These are phyloP conservation scores for Solanum tarijense DNA, from an alignment of 257 asterid genomes.

Conservation along the genomic window DNA sequence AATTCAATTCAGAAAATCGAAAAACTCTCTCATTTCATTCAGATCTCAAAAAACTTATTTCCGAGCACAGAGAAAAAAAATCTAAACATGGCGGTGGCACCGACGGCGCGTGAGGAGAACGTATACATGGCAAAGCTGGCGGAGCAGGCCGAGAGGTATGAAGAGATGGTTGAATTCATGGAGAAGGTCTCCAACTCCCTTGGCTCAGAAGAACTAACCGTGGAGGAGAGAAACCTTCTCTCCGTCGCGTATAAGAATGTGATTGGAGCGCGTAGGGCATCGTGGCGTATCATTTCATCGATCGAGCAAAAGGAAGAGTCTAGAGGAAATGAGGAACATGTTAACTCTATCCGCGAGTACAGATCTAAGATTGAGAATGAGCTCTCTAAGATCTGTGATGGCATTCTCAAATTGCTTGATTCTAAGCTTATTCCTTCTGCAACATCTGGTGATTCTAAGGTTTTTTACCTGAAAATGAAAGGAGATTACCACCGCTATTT, in stretches of 20 bases:
- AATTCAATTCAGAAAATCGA: not conserved
- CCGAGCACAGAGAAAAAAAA: not conserved
- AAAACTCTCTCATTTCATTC: not conserved
- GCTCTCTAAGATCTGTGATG: slow-evolving; percentile 56
- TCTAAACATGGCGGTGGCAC: slow-evolving; percentile 17
- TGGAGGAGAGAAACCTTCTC: slow-evolving; percentile 63
- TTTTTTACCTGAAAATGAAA: slow-evolving; percentile 75
- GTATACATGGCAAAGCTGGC: slow-evolving; percentile 79
- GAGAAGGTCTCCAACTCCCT: slow-evolving; percentile 47
- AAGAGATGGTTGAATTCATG: slow-evolving; percentile 75
- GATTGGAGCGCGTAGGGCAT: slow-evolving; percentile 63
- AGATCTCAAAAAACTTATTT: not conserved
- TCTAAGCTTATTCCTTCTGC: slow-evolving; percentile 47
- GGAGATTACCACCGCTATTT: slow-evolving; percentile 74
- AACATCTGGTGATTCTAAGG: slow-evolving; percentile 59
- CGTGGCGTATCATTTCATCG: slow-evolving; percentile 69
- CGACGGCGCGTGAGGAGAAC: slow-evolving; percentile 54
- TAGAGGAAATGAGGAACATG: slow-evolving; percentile 73
- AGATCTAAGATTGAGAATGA: slow-evolving; percentile 68
- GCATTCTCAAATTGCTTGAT: slow-evolving; percentile 65
- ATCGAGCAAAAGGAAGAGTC: slow-evolving; percentile 79
- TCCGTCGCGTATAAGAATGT: slow-evolving; percentile 75
- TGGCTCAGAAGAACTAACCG: slow-evolving; percentile 45
- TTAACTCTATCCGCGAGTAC: slow-evolving; percentile 37
- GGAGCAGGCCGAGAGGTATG: slow-evolving; percentile 70